Evolutionary conservation across 495 filamentous ascomycete genomes (phyloP).

Genomic region (Trichodelitschia bisporula): DNA sequence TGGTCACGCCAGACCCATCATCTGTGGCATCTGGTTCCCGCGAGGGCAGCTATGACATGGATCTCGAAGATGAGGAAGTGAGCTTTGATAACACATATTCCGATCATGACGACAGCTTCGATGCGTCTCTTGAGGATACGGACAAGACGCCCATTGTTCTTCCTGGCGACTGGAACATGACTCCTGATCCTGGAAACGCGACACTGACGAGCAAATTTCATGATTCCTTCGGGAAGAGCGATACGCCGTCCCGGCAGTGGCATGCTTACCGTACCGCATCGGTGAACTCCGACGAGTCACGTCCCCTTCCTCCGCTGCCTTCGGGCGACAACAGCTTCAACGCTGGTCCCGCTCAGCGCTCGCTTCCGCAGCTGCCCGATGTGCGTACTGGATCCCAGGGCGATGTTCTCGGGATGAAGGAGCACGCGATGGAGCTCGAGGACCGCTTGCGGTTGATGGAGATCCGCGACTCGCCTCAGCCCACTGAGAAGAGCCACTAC

Average conservation of each 20-base stretch:
- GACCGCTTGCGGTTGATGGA: slow-evolving; percentile 67
- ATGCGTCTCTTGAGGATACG: slow-evolving; percentile 78
- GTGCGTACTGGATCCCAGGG: slow-evolving; percentile 38
- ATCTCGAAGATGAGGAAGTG: slow-evolving; percentile 38
- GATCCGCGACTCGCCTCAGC: slow-evolving; percentile 32
- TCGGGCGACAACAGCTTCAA: background rate
- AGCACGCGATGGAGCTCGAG: slow-evolving; percentile 47
- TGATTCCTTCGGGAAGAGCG: no score
- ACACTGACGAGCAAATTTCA: no score
- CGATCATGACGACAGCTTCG: slow-evolving; percentile 72
- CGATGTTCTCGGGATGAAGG: slow-evolving; percentile 42
- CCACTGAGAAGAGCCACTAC: slow-evolving; percentile 9
- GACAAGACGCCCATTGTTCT: slow-evolving; percentile 93
- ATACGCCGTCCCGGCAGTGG: no score
- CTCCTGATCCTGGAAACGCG: no score
- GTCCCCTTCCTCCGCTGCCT: slow-evolving; percentile 17
- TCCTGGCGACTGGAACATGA: slow-evolving; percentile 62
- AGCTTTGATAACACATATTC: slow-evolving; percentile 33
- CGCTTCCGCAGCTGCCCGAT: slow-evolving; percentile 37
- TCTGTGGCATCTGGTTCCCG: slow-evolving; percentile 70
- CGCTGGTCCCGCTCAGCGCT: slow-evolving; percentile 28
- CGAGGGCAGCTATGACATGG: slow-evolving; percentile 74
- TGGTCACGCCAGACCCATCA: slow-evolving; percentile 84
- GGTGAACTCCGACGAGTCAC: slow-evolving; percentile 10
- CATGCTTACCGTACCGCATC: slow-evolving; percentile 32